Evolutionary conservation across 331 rosid genomes (phyloP), one percentile per base, ranked within the genome.

Genomic region (Pyrus hybrid): DNA sequence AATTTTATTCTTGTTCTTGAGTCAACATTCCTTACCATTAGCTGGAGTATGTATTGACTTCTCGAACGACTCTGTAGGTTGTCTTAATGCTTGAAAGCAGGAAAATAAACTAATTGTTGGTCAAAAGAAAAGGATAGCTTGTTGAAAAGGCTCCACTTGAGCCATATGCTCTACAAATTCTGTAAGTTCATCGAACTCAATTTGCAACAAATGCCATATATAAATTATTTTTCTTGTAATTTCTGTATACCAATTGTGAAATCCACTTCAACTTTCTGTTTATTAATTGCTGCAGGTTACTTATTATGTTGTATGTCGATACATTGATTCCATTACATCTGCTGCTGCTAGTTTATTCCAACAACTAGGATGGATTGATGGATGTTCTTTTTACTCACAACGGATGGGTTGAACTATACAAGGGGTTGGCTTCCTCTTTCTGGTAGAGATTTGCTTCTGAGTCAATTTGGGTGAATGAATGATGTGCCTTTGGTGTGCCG

Each of bases 291-390:
- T 91, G 89, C 92, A 94, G 99, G 80, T 94, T 78, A 84, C 81
- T 58, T 94, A 90, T 82, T 76, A 80, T 61, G 95, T 94, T 68
- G 84, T 94, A 71, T 94, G 99, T 83, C 97, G 96, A 63, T 92
- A 94, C 83, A 88, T 94, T 61, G 96, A 94, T 86, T 96, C 99
- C 76, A 93, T 94, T 77, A 88, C 91, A 30, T 81, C 93, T 72
- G 97, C 96, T 67, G 96, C 96, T 77, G 85, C 96, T 51, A 97
- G 90, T 81, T 94, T 91, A 87, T 92, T 94, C 78, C 99, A 94
- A 77, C 99, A 94, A 87, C 91, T 94, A 53, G 96, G 96, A 76
- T 29, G 30, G 30, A 29, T 29, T 4, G 30, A 29, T 4, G 30
- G 30, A 29, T 4, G 30, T 29, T 29, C 30, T 29, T 29, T 29